Percentiles rank a stretch among this genome's conserved stretches.
These are phyloP conservation scores for Chaetomium cochliodes DNA, from an alignment of 495 filamentous ascomycete genomes.

Conservation along the genomic window DNA sequence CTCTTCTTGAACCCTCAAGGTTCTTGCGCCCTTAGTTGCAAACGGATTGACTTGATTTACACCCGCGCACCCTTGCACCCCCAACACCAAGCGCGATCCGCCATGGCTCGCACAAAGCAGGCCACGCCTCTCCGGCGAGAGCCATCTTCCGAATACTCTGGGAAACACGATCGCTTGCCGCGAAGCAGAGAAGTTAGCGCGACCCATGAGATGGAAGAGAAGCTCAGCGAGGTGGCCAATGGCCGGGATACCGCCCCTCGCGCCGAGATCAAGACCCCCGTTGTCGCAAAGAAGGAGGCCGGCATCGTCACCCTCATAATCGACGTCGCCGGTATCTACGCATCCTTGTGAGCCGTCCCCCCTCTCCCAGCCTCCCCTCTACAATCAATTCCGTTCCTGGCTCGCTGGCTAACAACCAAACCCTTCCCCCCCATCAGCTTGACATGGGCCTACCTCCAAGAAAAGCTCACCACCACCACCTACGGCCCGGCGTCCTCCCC, in stretches of 20 bases:
- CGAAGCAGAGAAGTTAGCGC: conserved; percentile 32
- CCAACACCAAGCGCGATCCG: neutral
- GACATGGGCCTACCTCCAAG: conserved; percentile 94
- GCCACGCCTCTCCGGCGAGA: conserved; percentile 62
- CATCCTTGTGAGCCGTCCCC: conserved; percentile 71
- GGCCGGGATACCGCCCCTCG: neutral
- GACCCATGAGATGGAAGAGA: conserved; percentile 17
- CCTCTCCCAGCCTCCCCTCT: neutral
- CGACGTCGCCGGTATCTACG: conserved; percentile 91
- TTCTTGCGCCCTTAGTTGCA: conserved; percentile 4
- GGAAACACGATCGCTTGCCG: conserved; percentile 38
- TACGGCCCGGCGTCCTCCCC: conserved; percentile 62
- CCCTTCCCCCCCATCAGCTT: conserved; percentile 54
- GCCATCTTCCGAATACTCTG: conserved; percentile 60
- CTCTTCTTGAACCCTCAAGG: conserved; percentile 8
- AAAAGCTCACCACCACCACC: conserved; percentile 92
- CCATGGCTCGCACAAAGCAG: conserved; percentile 74
- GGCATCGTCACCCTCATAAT: conserved; percentile 71
- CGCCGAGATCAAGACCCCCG: conserved; percentile 25
- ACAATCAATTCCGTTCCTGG: neutral
- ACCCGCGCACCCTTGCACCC: no score
- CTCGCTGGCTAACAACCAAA: conserved; percentile 4
- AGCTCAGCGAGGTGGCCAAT: conserved; percentile 41
- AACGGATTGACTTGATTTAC: no score
- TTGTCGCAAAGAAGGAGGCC: conserved; percentile 43